These are phyloP conservation scores for Syncephalastrum contaminatum DNA, from an alignment of 371 early-diverging fungal species.

Conservation along the genomic window DNA sequence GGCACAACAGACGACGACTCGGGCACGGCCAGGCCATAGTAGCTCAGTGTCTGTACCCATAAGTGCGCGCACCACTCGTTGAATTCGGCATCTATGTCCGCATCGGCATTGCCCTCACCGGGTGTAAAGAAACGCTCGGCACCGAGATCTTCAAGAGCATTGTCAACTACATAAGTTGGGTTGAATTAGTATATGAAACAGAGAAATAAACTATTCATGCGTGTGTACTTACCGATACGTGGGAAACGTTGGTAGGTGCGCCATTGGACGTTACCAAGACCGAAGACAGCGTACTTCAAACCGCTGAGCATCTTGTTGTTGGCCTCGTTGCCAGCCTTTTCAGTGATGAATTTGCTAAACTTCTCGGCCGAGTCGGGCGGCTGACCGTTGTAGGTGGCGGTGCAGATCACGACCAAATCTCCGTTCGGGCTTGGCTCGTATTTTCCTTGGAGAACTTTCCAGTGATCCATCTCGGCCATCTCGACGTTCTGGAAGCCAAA, in stretches of 20 bases:
- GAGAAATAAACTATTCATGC: no score
- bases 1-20: slow-evolving; percentile 36
- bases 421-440: slow-evolving; percentile 18
- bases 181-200: no score
- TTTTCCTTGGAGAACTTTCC: slow-evolving; percentile 39
- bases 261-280: slow-evolving; percentile 62
- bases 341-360: slow-evolving; percentile 49
- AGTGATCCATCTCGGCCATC: slow-evolving; percentile 45
- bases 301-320: slow-evolving; percentile 29
- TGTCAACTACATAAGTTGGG: slow-evolving; percentile 17
- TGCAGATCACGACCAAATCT: slow-evolving; percentile 48
- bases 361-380: slow-evolving; percentile 60
- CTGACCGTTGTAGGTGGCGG: slow-evolving; percentile 57
- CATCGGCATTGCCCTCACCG: slow-evolving; percentile 56
- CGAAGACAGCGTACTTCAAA: slow-evolving; percentile 52
- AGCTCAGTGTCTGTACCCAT: slow-evolving; percentile 33
- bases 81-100: slow-evolving; percentile 51
- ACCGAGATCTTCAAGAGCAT: slow-evolving; percentile 41
- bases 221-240: slow-evolving; percentile 10
- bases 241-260: slow-evolving; percentile 60
- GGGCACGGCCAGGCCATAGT: slow-evolving; percentile 34
- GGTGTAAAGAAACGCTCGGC: slow-evolving; percentile 40
- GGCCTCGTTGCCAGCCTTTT: slow-evolving; percentile 20
- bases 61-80: slow-evolving; percentile 50
- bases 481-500: slow-evolving; percentile 45